Evolutionary conservation across 805 yeast genomes (phyloP), one percentile per base, ranked within the genome.

Genomic region (Metschnikowia arizonensis): DNA sequence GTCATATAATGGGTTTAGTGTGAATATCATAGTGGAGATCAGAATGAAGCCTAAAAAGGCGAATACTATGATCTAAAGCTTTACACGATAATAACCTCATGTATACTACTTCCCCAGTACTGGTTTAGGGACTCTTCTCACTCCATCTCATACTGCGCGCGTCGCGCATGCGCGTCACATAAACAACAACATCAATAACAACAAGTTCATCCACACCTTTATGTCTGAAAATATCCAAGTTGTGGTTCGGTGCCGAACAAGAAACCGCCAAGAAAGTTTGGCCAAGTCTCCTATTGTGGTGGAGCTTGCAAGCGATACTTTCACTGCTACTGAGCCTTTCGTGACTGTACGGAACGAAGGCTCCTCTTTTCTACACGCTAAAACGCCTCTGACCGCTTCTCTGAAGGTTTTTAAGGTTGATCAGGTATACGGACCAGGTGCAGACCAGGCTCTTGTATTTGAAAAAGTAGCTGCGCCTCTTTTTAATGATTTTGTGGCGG

Each of bases 341-440:
- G 54, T 61, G 15, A 54, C 58, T 5, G 50, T 61, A 17, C 33
- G 42, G 6, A 53, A 52, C 42, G 49, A 50, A 15, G 42, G 34
- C 49, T 57, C 25, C 52, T 56, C 47, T 54, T 52, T 45, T 49
- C 58, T 33, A 54, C 46, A 56, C 40, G 41, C 60, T 21, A 48
- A 58, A 24, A 53, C 58, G 40, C 54, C 56, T 29, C 48, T 61
- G 33, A 37, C 59, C 10, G 30, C 45, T 9, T 18, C 37, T 1
- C 48, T 47, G 25, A 54, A 54, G 33, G 44, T 47, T 12, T 89
- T 83, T 61, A 69, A 76, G 6, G 83, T 88, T 41, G 96, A 88
- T 61, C 81, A 79, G 44, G 93, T 86, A 0, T 88, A 84, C 63
- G 96, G 95, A 1, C 82, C 95, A 1, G 83, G 80, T 49, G 82